These are phyloP conservation scores for Massarina eburnea DNA, from an alignment of 2,329 filamentous ascomycete species.

Conservation along the genomic window DNA sequence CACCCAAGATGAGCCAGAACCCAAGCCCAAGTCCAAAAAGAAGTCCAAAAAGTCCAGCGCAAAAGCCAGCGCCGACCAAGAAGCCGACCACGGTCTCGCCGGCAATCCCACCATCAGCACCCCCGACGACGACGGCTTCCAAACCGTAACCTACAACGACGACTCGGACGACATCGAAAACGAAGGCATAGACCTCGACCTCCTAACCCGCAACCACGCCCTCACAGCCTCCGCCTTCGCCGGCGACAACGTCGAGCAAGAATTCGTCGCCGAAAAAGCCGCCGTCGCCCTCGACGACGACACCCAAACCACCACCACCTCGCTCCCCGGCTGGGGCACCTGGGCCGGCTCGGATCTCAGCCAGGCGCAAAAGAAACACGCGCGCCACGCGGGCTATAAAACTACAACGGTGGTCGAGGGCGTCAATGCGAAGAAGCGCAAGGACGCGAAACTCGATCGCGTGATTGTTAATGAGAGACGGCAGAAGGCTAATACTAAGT, in stretches of 20 bases:
- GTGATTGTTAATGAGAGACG: slow-evolving; percentile 94
- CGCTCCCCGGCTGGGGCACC: slow-evolving; percentile 90
- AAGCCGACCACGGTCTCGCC: slow-evolving; percentile 29
- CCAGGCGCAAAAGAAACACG: slow-evolving; percentile 61
- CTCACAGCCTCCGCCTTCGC: slow-evolving; percentile 85
- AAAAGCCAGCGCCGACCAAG: too few species aligned
- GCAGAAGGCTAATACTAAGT: slow-evolving; percentile 87
- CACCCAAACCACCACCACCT: slow-evolving; percentile 71
- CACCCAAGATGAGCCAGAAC: slow-evolving; percentile 1
- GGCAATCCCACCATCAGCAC: slow-evolving; percentile 34
- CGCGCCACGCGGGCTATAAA: too few species aligned
- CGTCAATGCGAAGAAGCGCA: slow-evolving; percentile 60
- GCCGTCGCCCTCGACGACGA: slow-evolving; percentile 73
- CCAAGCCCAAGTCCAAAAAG: slow-evolving; percentile 11
- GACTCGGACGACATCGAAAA: slow-evolving; percentile 40
- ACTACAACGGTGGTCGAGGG: neutral
- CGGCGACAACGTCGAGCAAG: slow-evolving; percentile 75
- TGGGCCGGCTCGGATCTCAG: slow-evolving; percentile 86
- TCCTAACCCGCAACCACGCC: slow-evolving; percentile 56
- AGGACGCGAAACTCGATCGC: slow-evolving; percentile 72
- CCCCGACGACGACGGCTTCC: slow-evolving; percentile 48
- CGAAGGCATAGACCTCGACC: slow-evolving; percentile 44
- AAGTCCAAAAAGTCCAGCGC: slow-evolving; percentile 24
- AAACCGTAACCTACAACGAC: slow-evolving; percentile 44
- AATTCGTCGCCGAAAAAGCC: slow-evolving; percentile 81